These are phyloP conservation scores for Tricladium varicosporioides DNA, from an alignment of 2,329 filamentous ascomycete species.

Conservation along the genomic window DNA sequence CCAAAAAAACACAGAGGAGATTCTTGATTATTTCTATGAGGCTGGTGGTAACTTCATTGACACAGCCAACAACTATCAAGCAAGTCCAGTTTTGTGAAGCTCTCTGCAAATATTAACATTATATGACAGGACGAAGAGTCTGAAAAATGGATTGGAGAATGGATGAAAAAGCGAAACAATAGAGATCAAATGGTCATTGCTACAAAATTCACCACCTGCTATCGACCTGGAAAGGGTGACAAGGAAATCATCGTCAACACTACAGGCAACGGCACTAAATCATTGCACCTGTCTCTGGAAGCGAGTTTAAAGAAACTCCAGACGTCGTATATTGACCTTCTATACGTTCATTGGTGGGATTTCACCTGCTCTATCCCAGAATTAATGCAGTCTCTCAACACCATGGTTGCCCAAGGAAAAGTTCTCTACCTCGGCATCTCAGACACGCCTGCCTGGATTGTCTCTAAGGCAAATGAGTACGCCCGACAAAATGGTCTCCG, in stretches of 20 bases:
- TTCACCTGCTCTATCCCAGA: constrained; percentile 63
- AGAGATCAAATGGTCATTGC: constrained; percentile 66
- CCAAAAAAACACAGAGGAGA: constrained; percentile 53
- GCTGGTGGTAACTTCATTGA: constrained; percentile 69
- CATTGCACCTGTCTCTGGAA: constrained; percentile 53
- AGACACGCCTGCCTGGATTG: constrained; percentile 69
- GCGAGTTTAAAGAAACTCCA: constrained; percentile 59
- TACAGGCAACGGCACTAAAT: constrained; percentile 61
- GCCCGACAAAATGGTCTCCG: constrained; percentile 68
- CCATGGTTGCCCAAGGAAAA: constrained; percentile 57
- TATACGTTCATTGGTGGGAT: constrained; percentile 68
- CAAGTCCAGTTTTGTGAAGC: not conserved
- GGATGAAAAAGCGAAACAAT: constrained; percentile 63
- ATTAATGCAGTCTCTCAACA: constrained; percentile 66
- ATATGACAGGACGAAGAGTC: constrained; percentile 48
- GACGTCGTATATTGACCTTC: constrained; percentile 68
- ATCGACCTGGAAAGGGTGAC: constrained; percentile 29
- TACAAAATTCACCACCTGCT: constrained; percentile 51
- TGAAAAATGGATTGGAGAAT: constrained; percentile 67
- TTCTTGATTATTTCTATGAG: constrained; percentile 56
- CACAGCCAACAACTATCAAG: constrained; percentile 64
- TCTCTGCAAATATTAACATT: constrained; percentile 31
- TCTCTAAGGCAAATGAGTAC: constrained; percentile 65
- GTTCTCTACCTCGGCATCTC: constrained; percentile 67
- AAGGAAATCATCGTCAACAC: constrained; percentile 44